These are phyloP conservation scores for Malus hybrid DNA, from an alignment of 331 rosid species.

Conservation along the genomic window DNA sequence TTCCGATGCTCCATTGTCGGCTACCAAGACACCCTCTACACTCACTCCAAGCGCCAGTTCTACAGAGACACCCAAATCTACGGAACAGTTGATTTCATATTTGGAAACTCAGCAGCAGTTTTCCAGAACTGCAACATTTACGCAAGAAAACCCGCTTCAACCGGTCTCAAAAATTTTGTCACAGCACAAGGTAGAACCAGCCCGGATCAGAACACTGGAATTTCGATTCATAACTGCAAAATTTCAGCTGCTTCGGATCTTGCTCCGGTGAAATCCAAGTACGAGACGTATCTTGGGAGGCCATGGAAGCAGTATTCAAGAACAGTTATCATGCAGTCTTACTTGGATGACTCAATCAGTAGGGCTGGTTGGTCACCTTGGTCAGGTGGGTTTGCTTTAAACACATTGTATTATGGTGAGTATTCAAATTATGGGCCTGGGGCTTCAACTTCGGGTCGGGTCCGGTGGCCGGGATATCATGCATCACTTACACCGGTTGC, in stretches of 20 bases:
- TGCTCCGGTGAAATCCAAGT: background rate
- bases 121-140: slow-evolving; percentile 26
- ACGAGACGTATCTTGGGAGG: slow-evolving; percentile 23
- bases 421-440: slow-evolving; percentile 29
- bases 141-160: slow-evolving; percentile 4
- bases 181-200: slow-evolving; percentile 28
- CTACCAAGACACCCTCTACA: slow-evolving; percentile 36
- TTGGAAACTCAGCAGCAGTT: slow-evolving; percentile 28
- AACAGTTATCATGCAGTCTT: slow-evolving; percentile 24
- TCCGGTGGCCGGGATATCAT: slow-evolving; percentile 23
- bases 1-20: slow-evolving; percentile 19
- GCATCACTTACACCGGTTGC: background rate
- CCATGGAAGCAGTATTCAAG: slow-evolving; percentile 37
- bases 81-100: slow-evolving; percentile 32
- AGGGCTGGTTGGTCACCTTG: slow-evolving; percentile 30
- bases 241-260: slow-evolving; percentile 15
- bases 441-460: slow-evolving; percentile 20
- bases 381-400: slow-evolving; percentile 11
- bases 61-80: slow-evolving; percentile 30
- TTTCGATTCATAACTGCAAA: slow-evolving; percentile 27
- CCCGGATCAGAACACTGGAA: slow-evolving; percentile 29
- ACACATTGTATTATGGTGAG: slow-evolving; percentile 20
- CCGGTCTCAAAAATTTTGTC: background rate
- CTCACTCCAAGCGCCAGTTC: slow-evolving; percentile 33
- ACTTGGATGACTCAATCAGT: slow-evolving; percentile 6